phyloP scores from a whole-genome alignment of 495 filamentous ascomycete genomes.

The Tuber brumale region DNA sequence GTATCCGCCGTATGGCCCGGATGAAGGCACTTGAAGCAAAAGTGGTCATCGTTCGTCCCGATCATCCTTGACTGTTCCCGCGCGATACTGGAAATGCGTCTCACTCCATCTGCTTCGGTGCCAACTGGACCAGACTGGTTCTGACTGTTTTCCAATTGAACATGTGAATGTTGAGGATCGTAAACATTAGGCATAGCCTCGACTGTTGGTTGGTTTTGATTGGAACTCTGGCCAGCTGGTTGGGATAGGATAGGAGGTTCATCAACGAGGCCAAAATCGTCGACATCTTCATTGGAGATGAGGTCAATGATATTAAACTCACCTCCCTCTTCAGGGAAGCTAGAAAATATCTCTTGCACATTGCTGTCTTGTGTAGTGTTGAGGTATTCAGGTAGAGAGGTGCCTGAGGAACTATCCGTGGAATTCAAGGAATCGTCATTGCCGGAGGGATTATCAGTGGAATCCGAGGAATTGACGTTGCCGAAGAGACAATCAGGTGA shows the following conservation, averaged over 20 bases:
- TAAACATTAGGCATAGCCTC: neutral
- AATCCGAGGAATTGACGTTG: neutral
- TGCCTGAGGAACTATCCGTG: neutral
- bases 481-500: too few species aligned
- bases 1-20: constrained; percentile 20
- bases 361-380: neutral
- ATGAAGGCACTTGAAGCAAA: constrained; percentile 28
- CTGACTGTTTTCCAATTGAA: neutral
- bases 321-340: neutral
- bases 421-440: too few species aligned
- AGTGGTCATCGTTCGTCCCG: constrained; percentile 10
- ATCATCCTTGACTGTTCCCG: constrained; percentile 1
- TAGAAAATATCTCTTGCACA: neutral
- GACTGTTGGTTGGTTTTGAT: neutral
- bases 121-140: neutral
- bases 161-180: neutral
- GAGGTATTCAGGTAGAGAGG: neutral
- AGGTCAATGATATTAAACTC: neutral
- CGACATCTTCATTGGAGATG: neutral
- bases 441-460: neutral
- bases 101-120: neutral
- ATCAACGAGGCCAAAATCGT: neutral
- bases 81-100: neutral
- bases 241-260: neutral
- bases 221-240: neutral